phyloP scores from a whole-genome alignment of 139 green algal genomes.

The Tetraselmis striata region DNA sequence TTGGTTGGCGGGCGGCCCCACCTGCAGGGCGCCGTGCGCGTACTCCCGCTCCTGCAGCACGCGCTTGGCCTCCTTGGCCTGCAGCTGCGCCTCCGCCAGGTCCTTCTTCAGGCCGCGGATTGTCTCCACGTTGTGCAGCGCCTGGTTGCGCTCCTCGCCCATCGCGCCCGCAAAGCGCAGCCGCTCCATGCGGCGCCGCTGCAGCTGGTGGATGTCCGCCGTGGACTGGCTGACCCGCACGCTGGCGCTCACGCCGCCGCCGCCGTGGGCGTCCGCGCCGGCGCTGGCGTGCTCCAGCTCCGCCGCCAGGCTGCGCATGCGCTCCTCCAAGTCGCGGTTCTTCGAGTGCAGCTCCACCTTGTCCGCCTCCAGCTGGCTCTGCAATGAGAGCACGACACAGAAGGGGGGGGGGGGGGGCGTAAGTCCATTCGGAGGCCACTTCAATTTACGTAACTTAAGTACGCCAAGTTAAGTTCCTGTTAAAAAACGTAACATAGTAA shows the following conservation, averaged over 20 bases:
- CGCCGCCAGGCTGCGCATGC: conserved; percentile 26
- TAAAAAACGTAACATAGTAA: no score
- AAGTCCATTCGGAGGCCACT: background rate
- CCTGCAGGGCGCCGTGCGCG: background rate
- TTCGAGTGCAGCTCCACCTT: conserved; percentile 28
- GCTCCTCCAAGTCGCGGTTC: conserved; percentile 31
- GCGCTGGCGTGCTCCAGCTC: conserved; percentile 27
- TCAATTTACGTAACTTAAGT: background rate
- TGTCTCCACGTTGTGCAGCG: background rate
- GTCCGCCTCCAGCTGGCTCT: conserved; percentile 38
- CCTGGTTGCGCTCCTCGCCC: conserved; percentile 17
- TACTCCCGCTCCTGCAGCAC: conserved; percentile 25
- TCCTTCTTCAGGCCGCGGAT: conserved; percentile 15
- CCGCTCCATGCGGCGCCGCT: conserved; percentile 50
- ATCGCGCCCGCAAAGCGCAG: conserved; percentile 38
- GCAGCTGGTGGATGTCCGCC: conserved; percentile 8
- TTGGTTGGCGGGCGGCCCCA: background rate
- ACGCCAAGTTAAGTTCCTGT: no score
- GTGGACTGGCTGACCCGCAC: background rate
- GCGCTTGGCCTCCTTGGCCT: conserved; percentile 23
- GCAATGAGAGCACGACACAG: background rate
- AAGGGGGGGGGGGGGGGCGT: background rate
- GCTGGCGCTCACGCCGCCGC: background rate
- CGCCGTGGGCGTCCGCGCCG: conserved; percentile 7
- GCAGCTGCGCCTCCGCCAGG: conserved; percentile 8